Evolutionary conservation across 305 asterid genomes (phyloP), one percentile per base, ranked within the genome.

Genomic region (Fraxinus dipetala): DNA sequence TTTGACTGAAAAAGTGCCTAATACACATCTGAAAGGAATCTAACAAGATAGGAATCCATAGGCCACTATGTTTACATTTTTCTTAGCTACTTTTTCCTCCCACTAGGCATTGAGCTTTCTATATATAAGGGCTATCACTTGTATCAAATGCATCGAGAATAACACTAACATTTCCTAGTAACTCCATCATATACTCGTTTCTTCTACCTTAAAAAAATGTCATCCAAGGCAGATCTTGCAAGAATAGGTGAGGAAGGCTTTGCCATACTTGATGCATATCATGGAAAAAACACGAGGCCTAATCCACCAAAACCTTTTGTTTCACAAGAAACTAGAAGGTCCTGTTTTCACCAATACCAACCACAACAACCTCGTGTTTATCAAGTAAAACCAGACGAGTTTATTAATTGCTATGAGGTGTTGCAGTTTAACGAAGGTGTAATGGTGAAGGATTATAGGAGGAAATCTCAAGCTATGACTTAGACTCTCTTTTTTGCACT

Each of bases 181-280:
- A 77, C 34, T 54, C 45, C 54, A 14, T 8, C 34, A 20, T 31
- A 3, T 20, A 16, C 9, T 13, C 45, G 10, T 77, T 75, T 76
- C 84, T 82, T 56, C 8, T 78, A 78, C 18, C 38, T 18, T 22
- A 35, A 40, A 26, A 5, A 81, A 56, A 85, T 87, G 90, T 81
- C 83, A 34, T 79, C 56, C 1, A 79, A 70, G 73, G 81, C 80
- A 26, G 87, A 85, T 75, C 84, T 85, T 22, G 78, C 6, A n/a
- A 75, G 78, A 76, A 77, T 83, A 75, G 84, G 87, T 14, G 32
- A 24, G 5, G 90, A 87, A n/a, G 90, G 88, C 30, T 87, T 87
- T 31, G 84, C 43, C 8, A 11, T 87, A 5, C 16, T 83, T 7
- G 88, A 87, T 11, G 81, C 73, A 35, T 79, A 54, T 82, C 8